These are phyloP conservation scores for Cercospora sojina DNA, from an alignment of 2,329 filamentous ascomycete species.

Conservation along the genomic window DNA sequence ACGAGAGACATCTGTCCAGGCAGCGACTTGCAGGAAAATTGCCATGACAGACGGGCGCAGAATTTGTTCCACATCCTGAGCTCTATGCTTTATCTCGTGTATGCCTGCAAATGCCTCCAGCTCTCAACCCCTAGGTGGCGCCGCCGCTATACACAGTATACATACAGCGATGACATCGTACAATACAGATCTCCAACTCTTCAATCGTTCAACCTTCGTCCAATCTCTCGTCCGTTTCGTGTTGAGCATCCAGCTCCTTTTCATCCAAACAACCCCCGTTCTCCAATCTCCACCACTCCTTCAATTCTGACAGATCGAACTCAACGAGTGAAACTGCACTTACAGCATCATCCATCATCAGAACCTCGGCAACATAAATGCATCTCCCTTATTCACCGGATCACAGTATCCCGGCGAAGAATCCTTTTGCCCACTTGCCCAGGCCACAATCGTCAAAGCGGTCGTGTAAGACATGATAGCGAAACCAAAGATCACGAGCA, in stretches of 20 bases:
- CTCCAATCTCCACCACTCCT: background rate
- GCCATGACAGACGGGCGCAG: background rate
- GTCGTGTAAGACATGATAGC: conserved; percentile 93
- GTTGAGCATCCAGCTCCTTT: background rate
- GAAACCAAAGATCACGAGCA: conserved; percentile 77
- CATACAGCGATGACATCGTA: background rate
- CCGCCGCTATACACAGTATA: background rate
- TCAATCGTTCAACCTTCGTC: background rate
- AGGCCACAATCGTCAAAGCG: conserved; percentile 78
- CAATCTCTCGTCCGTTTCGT: background rate
- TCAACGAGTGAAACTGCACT: background rate
- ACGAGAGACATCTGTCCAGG: background rate
- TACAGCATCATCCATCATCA: background rate
- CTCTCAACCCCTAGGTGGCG: background rate
- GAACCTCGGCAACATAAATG: conserved; percentile 9
- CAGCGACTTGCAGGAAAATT: background rate
- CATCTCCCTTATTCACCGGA: conserved; percentile 18
- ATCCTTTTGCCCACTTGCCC: conserved; percentile 61
- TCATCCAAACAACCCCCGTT: background rate
- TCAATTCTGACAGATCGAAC: background rate
- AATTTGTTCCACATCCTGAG: background rate
- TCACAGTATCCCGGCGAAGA: conserved; percentile 66
- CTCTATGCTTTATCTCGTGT: background rate
- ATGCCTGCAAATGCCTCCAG: background rate
- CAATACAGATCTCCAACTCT: background rate